These are phyloP conservation scores for Orbilia quercus DNA, from an alignment of 2,329 filamentous ascomycete species.

Conservation along the genomic window DNA sequence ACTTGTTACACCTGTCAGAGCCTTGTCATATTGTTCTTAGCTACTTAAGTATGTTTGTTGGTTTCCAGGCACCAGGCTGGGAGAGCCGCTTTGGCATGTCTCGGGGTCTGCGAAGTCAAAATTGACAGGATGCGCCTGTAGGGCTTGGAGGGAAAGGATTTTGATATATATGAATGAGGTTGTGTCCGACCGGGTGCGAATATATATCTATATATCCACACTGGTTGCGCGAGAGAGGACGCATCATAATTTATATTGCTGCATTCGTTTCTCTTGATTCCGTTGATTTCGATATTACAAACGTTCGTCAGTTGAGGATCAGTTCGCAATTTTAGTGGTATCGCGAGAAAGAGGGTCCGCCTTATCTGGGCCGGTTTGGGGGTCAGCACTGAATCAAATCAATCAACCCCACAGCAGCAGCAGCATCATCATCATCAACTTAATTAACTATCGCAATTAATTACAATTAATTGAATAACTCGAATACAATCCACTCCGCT, in stretches of 20 bases:
- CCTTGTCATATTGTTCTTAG: too few species aligned
- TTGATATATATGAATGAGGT: too few species aligned
- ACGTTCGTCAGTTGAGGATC: background rate
- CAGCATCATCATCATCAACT: too few species aligned
- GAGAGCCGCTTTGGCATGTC: conserved; percentile 17
- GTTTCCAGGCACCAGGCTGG: conserved; percentile 45
- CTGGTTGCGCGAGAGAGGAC: too few species aligned
- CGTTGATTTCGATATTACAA: conserved; percentile 32
- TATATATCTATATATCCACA: conserved; percentile 23
- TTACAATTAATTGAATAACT: too few species aligned
- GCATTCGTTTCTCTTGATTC: background rate
- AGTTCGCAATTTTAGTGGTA: too few species aligned
- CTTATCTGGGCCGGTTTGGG: conserved; percentile 25
- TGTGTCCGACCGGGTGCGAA: conserved; percentile 15
- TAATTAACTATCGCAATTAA: conserved; percentile 21
- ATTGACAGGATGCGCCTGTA: conserved; percentile 4
- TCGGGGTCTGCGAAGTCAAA: background rate
- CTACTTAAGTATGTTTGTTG: too few species aligned
- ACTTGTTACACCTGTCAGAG: conserved; percentile 28
- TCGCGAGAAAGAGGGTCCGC: background rate
- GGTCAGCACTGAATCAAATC: conserved; percentile 29
- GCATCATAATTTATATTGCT: background rate
- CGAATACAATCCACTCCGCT: too few species aligned
- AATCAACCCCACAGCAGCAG: conserved; percentile 5
- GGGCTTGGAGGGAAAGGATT: conserved; percentile 10